Evolutionary conservation across 2,329 filamentous ascomycete genomes (phyloP).

Genomic region (Tolypocladium guangdongense): DNA sequence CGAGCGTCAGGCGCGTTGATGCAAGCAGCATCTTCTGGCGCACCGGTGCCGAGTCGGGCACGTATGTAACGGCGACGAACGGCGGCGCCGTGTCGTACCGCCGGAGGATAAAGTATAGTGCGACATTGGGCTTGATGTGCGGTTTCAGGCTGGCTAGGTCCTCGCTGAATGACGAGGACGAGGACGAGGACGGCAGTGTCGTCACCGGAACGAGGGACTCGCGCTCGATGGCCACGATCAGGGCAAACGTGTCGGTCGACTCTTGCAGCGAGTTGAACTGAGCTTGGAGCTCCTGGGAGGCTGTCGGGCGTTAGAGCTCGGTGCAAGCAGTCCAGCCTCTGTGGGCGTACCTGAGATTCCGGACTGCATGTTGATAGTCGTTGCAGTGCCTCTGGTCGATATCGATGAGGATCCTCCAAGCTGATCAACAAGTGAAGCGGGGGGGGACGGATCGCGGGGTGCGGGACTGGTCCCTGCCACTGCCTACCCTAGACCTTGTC

Average conservation of each 20-base stretch:
- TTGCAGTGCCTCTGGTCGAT: neutral
- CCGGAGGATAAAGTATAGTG: constrained; percentile 66
- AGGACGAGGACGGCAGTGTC: constrained; percentile 39
- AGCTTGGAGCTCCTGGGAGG: constrained; percentile 64
- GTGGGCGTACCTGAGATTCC: constrained; percentile 55
- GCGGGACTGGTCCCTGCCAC: too few relatives aligned
- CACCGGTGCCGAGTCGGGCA: constrained; percentile 68
- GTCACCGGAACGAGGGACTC: constrained; percentile 56
- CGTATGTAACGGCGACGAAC: constrained; percentile 64
- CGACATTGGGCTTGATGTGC: constrained; percentile 53
- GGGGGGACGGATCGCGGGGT: neutral
- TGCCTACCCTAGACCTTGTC: too few relatives aligned
- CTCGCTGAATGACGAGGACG: constrained; percentile 45
- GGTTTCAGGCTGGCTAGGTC: constrained; percentile 53
- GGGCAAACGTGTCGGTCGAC: constrained; percentile 51
- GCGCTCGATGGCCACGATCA: constrained; percentile 58
- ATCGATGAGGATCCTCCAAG: neutral
- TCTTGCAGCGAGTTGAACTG: constrained; percentile 62
- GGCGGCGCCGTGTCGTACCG: constrained; percentile 46
- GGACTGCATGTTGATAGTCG: constrained; percentile 52
- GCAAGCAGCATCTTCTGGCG: constrained; percentile 84
- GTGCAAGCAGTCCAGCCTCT: neutral
- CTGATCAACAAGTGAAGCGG: neutral
- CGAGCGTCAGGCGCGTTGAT: constrained; percentile 62
- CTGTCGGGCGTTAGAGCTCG: constrained; percentile 27